These are phyloP conservation scores for Microsporum canis DNA, from an alignment of 2,329 filamentous ascomycete genomes.

Conservation along the genomic window DNA sequence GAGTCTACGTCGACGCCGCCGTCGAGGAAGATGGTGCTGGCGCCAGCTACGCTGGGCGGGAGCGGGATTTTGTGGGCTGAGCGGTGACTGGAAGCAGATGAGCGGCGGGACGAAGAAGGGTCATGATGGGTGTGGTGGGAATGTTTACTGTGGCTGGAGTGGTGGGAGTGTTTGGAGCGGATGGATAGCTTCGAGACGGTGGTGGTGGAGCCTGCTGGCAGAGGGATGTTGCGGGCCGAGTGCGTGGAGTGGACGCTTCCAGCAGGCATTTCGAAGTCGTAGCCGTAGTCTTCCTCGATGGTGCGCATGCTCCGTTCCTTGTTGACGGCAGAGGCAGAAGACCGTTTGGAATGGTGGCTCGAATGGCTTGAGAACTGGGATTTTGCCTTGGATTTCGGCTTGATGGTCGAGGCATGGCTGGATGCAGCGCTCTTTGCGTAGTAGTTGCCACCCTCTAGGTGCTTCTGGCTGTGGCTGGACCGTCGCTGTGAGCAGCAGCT, in stretches of 20 bases:
- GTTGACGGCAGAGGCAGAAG: background rate
- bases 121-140: conserved; percentile 6
- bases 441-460: conserved; percentile 10
- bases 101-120: background rate
- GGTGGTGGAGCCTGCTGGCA: conserved; percentile 25
- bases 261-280: background rate
- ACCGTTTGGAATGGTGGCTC: background rate
- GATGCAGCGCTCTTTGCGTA: conserved; percentile 17
- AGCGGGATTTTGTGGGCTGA: conserved; percentile 23
- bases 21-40: conserved; percentile 20
- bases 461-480: conserved; percentile 15
- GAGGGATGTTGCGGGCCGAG: conserved; percentile 27
- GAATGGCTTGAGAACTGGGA: conserved; percentile 2
- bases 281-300: background rate
- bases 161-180: conserved; percentile 13
- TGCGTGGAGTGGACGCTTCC: conserved; percentile 18
- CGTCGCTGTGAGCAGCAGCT: conserved; percentile 19
- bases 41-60: conserved; percentile 23
- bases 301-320: background rate
- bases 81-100: conserved; percentile 8
- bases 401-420: conserved; percentile 11
- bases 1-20: conserved; percentile 26
- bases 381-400: conserved; percentile 5
- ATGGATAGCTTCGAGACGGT: conserved; percentile 12
- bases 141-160: conserved; percentile 14